Evolutionary conservation across 2,329 filamentous ascomycete species (phyloP).

Genomic region (Hypoxylon sp.): DNA sequence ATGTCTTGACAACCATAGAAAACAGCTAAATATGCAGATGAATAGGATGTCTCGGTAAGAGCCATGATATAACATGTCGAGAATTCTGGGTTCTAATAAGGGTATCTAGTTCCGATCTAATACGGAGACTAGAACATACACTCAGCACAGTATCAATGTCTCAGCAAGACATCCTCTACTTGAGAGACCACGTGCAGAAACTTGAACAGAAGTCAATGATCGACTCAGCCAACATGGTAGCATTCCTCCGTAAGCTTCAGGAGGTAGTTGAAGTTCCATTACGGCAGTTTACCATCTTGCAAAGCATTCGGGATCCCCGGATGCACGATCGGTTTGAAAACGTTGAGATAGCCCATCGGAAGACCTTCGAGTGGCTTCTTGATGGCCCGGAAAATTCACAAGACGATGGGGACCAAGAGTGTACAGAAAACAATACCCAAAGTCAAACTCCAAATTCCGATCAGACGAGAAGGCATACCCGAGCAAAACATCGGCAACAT

Average conservation of each 20-base stretch:
- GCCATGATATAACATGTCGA: not conserved
- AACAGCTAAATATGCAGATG: slow-evolving; percentile 31
- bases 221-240: slow-evolving; percentile 3
- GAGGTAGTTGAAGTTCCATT: slow-evolving; percentile 7
- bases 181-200: slow-evolving; percentile 23
- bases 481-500: slow-evolving; percentile 10
- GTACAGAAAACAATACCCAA: too few species aligned
- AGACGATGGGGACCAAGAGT: not conserved
- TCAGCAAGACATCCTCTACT: slow-evolving; percentile 19
- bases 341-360: slow-evolving; percentile 24
- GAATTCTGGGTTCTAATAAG: slow-evolving; percentile 2
- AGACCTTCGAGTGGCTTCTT: slow-evolving; percentile 38
- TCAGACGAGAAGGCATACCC: not conserved
- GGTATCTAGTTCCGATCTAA: slow-evolving; percentile 16
- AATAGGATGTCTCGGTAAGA: slow-evolving; percentile 26
- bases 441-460: too few species aligned
- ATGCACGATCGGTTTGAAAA: slow-evolving; percentile 32
- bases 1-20: slow-evolving; percentile 26
- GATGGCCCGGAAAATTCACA: not conserved
- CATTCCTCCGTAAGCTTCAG: slow-evolving; percentile 15
- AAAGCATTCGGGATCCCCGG: slow-evolving; percentile 18
- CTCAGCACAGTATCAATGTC: slow-evolving; percentile 13
- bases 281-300: slow-evolving; percentile 11
- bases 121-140: slow-evolving; percentile 17
- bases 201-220: slow-evolving; percentile 9